Evolutionary conservation across 2,329 filamentous ascomycete species (phyloP).

Genomic region (Ophiostoma perfectum): DNA sequence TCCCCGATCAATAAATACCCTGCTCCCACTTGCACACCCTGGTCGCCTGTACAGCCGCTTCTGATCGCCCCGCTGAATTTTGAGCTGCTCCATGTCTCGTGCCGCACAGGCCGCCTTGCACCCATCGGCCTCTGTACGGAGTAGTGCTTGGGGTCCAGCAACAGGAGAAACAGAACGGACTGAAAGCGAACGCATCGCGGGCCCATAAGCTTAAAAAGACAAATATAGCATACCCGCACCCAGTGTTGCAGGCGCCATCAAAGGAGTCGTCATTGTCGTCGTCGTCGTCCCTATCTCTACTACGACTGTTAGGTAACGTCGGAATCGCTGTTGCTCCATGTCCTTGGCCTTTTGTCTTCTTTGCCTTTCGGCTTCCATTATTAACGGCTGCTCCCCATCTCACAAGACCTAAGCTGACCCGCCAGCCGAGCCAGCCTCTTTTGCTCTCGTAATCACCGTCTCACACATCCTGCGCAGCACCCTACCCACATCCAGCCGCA

Average conservation of each 20-base stretch:
- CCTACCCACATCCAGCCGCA: neutral
- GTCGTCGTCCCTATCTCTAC: neutral
- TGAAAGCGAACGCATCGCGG: neutral
- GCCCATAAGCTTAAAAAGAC: neutral
- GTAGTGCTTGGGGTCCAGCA: neutral
- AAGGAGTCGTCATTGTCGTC: slow-evolving; percentile 19
- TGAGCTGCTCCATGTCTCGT: slow-evolving; percentile 9
- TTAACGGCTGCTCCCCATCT: neutral
- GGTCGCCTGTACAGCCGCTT: neutral
- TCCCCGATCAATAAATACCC: neutral
- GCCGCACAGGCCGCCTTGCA: slow-evolving; percentile 18
- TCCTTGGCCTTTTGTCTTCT: neutral
- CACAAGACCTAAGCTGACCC: neutral
- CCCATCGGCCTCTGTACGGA: too few relatives aligned
- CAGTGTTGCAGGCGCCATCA: slow-evolving; percentile 16
- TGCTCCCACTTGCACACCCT: neutral
- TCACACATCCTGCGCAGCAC: neutral
- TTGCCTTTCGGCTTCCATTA: neutral
- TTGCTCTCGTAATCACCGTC: neutral
- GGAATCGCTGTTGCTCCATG: too few relatives aligned
- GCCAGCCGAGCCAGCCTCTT: too few relatives aligned
- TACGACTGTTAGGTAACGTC: neutral
- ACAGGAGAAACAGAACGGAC: neutral
- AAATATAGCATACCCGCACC: slow-evolving; percentile 10
- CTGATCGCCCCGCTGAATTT: neutral